These are phyloP conservation scores for Echinochloa phyllopogon DNA, from an alignment of 176 grass and related monocot species.

Conservation along the genomic window DNA sequence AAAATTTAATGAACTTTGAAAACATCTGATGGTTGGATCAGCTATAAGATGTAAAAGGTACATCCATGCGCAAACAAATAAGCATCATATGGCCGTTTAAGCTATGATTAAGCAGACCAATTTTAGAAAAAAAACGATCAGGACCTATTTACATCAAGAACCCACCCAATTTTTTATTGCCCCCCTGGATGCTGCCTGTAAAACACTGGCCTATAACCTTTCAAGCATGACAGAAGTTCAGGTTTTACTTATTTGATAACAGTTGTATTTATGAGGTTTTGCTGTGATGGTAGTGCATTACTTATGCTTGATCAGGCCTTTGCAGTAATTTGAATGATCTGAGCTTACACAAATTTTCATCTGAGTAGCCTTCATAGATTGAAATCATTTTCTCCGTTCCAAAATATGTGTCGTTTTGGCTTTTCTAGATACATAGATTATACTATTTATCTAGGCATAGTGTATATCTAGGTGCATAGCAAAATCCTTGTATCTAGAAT, in stretches of 20 bases:
- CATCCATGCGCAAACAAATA: conserved; percentile 14
- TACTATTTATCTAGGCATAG: too few species aligned
- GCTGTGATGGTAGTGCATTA: not conserved
- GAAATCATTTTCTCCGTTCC: too few species aligned
- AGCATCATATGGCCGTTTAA: not conserved
- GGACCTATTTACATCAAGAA: not conserved
- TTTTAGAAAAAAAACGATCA: not conserved
- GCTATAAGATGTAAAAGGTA: not conserved
- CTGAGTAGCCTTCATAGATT: conserved; percentile 18
- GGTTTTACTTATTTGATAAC: not conserved
- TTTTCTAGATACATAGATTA: too few species aligned
- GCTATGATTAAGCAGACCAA: not conserved
- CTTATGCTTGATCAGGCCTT: not conserved
- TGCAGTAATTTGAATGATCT: not conserved
- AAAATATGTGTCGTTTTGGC: too few species aligned
- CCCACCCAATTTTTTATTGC: not conserved
- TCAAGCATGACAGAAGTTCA: conserved; percentile 12
- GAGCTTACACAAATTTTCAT: not conserved
- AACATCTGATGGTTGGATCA: not conserved
- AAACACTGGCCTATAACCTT: conserved; percentile 4
- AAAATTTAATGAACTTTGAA: not conserved
- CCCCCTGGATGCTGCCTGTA: not conserved
- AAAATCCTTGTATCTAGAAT: too few species aligned
- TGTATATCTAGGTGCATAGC: too few species aligned
- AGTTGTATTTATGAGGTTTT: conserved; percentile 5